Percentiles rank a stretch among this genome's conserved stretches.
These are phyloP conservation scores for Xylaria sp. DNA, from an alignment of 2,329 filamentous ascomycete species.

Conservation along the genomic window DNA sequence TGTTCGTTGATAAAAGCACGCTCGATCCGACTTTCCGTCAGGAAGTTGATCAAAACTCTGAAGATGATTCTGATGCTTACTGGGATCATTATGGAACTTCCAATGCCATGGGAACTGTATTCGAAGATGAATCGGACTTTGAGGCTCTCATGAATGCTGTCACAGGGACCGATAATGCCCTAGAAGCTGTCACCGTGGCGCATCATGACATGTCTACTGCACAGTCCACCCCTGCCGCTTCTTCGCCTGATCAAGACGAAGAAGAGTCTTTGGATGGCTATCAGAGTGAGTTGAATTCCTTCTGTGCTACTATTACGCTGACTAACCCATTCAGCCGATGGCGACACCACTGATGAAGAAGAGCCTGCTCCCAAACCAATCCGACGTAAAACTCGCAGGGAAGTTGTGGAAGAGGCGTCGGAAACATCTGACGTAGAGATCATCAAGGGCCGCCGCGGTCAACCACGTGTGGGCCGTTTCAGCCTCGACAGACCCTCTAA, in stretches of 20 bases:
- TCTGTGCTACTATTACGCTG: slow-evolving; percentile 31
- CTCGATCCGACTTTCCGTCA: slow-evolving; percentile 67
- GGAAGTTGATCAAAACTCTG: slow-evolving; percentile 58
- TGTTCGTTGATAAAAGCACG: slow-evolving; percentile 70
- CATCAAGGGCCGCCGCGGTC: slow-evolving; percentile 43
- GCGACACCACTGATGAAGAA: slow-evolving; percentile 58
- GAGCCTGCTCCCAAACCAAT: slow-evolving; percentile 44
- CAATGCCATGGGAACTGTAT: slow-evolving; percentile 26
- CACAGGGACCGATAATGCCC: slow-evolving; percentile 39
- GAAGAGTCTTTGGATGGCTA: slow-evolving; percentile 50
- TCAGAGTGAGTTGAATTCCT: slow-evolving; percentile 47
- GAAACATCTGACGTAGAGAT: slow-evolving; percentile 48
- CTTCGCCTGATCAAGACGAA: slow-evolving; percentile 33
- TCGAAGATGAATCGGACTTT: slow-evolving; percentile 36
- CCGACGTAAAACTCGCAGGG: slow-evolving; percentile 44
- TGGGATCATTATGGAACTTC: slow-evolving; percentile 53
- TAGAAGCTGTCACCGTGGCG: slow-evolving; percentile 38
- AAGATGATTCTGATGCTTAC: slow-evolving; percentile 52
- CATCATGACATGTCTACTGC: slow-evolving; percentile 32
- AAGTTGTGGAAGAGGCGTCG: slow-evolving; percentile 39
- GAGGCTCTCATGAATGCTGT: slow-evolving; percentile 37
- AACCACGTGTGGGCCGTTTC: slow-evolving; percentile 51
- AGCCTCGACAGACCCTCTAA: slow-evolving; percentile 49
- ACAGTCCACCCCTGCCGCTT: slow-evolving; percentile 30
- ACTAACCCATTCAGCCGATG: slow-evolving; percentile 46